A percentile compares a stretch with the other conserved stretches of the same genome.
Evolutionary conservation across 2,329 filamentous ascomycete genomes (phyloP).

Genomic region (Fusarium sp.): DNA sequence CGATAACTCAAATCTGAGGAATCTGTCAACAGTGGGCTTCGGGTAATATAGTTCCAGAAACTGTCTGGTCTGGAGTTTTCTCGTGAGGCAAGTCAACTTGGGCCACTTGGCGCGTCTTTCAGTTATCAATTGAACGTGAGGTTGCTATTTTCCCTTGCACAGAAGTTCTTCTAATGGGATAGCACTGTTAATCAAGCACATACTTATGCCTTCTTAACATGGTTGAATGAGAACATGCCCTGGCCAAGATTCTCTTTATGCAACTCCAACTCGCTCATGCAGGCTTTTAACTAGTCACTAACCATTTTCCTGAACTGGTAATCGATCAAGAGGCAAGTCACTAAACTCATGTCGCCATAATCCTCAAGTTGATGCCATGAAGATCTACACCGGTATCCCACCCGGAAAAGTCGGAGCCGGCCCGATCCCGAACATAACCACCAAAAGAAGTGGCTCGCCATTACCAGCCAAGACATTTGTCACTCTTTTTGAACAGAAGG

Average conservation of each 20-base stretch:
- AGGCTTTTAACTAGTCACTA: background rate
- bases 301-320: background rate
- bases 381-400: background rate
- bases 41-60: background rate
- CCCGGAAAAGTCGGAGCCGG: background rate
- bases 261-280: background rate
- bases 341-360: constrained; percentile 11
- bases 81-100: constrained; percentile 40
- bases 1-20: background rate
- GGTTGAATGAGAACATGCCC: background rate
- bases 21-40: background rate
- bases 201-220: background rate
- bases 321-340: background rate
- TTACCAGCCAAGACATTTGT: background rate
- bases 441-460: background rate
- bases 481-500: background rate
- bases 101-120: background rate
- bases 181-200: background rate
- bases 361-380: background rate
- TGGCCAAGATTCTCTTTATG: background rate
- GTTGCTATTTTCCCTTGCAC: background rate
- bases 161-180: background rate
- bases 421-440: background rate
- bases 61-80: background rate
- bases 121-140: background rate